Base-by-base conservation (phyloP, 768 basidiomycete species). In the Rhodotorula babjevae region DNA sequence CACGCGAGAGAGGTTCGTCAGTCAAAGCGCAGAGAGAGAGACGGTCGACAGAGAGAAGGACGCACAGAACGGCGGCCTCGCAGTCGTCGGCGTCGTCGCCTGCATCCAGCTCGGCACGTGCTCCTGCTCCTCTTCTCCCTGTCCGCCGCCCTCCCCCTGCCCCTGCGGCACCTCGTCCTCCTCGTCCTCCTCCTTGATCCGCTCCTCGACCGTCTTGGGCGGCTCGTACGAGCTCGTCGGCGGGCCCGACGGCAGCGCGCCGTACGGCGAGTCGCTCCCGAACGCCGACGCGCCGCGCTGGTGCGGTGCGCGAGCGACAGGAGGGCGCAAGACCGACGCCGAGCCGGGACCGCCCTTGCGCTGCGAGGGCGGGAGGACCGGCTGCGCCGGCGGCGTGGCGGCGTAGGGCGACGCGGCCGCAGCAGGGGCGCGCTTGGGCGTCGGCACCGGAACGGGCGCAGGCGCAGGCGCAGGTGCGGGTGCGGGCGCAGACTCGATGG, bases 91-190 rank as follows among this genome's bases (percentile, higher is more conserved):
- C 29, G 66, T n/a, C 2, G 61, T 61, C 15, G 58, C 59, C 60
- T 72, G 71, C 71, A 72, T 72, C 71, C 71, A 72, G 33, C 67
- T 68, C 50, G 71, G 71, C 16, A 72, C 66, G 33, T 61, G 33
- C 0, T 72, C 67, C 60, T 67, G 66, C 10, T 44, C 29, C 31
- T 25, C 42, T n/a, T 64, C 62, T 0, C 52, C 29, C 42, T 25
- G 40, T 33, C 61, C 56, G 15, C n/a, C n/a, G n/a, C n/a, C 31
- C 40, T 55, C 44, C 56, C 61, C 0, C n/a, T 27, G 7, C 21
- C 5, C 53, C 12, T 2, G 60, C 44, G 44, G 60, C 21, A 61
- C n/a, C 60, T 61, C 60, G 42, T 59, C 57, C 25, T 69, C 68
- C 27, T 73, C 68, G 12, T 65, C 63, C 46, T 73, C 72, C 56